Percentiles rank a stretch among this genome's conserved stretches.
Evolutionary conservation across 2,329 filamentous ascomycete genomes (phyloP).

Genomic region (Blastomyces gilchristii): DNA sequence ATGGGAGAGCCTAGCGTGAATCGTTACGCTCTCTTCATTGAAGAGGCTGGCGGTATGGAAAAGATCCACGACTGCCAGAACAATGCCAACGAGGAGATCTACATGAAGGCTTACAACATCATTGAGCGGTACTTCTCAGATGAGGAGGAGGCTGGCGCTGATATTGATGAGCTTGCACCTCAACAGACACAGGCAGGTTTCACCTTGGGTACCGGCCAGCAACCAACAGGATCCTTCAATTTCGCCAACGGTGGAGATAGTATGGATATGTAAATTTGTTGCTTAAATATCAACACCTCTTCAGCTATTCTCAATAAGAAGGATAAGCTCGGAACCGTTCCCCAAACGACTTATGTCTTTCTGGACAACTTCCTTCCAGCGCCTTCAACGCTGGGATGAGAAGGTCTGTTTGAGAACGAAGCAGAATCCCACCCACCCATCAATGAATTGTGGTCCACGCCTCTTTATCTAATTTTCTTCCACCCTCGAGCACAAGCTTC

Average conservation of each 20-base stretch:
- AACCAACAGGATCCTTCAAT: slow-evolving; percentile 68
- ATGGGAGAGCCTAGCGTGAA: slow-evolving; percentile 54
- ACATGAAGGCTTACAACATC: slow-evolving; percentile 99
- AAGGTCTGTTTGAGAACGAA: background rate
- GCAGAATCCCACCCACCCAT: background rate
- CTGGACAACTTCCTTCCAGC: background rate
- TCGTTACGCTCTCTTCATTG: slow-evolving; percentile 94
- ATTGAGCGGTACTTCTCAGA: slow-evolving; percentile 99
- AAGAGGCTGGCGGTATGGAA: slow-evolving; percentile 98
- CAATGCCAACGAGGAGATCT: slow-evolving; percentile 99
- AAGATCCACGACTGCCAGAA: slow-evolving; percentile 99
- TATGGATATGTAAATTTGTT: slow-evolving; percentile 57
- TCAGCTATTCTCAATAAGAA: background rate
- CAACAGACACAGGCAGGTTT: slow-evolving; percentile 64
- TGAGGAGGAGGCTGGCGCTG: slow-evolving; percentile 70
- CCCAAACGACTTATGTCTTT: background rate
- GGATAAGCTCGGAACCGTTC: background rate
- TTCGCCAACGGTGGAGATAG: slow-evolving; percentile 67
- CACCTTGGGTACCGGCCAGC: slow-evolving; percentile 54
- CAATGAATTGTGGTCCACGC: background rate
- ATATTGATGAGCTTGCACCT: slow-evolving; percentile 71
- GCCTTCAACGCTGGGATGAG: background rate
- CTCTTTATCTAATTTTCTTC: background rate
- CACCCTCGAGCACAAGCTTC: background rate
- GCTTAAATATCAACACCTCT: background rate